Evolutionary conservation across 805 yeast genomes (phyloP).

Genomic region (Blastobotrys peoriensis): DNA sequence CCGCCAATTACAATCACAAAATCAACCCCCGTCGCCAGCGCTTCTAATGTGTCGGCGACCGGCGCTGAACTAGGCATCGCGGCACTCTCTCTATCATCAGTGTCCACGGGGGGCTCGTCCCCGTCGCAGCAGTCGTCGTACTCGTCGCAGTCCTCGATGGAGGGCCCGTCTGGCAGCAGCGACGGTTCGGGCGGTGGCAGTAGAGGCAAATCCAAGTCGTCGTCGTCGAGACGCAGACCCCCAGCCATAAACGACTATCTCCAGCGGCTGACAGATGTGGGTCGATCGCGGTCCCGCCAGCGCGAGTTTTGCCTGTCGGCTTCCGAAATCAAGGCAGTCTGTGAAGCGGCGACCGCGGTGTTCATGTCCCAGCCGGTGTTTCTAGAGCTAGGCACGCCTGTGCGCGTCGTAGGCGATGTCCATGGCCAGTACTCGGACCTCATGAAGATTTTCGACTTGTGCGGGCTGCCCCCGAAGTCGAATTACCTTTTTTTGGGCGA

Average conservation of each 20-base stretch:
- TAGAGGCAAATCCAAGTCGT: too few species aligned
- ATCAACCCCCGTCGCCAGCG: too few species aligned
- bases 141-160: not conserved
- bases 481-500: conserved; percentile 89
- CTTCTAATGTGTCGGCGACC: too few species aligned
- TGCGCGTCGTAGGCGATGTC: conserved; percentile 84
- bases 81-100: not conserved
- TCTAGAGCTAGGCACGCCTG: conserved; percentile 76
- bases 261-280: conserved; percentile 81
- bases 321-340: conserved; percentile 72
- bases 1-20: not conserved
- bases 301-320: conserved; percentile 64
- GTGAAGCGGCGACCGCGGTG: conserved; percentile 76
- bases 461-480: conserved; percentile 91
- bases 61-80: not conserved
- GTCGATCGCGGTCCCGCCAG: conserved; percentile 73
- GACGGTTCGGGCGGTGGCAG: not conserved
- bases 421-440: conserved; percentile 92
- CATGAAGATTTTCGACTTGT: conserved; percentile 77
- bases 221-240: not conserved
- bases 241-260: conserved; percentile 70
- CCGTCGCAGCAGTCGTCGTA: not conserved
- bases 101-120: not conserved
- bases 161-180: not conserved
- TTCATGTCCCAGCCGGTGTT: conserved; percentile 83